Evolutionary conservation across 192 early-diverging fungal genomes (phyloP).

Genomic region (Linnemannia hyalina): DNA sequence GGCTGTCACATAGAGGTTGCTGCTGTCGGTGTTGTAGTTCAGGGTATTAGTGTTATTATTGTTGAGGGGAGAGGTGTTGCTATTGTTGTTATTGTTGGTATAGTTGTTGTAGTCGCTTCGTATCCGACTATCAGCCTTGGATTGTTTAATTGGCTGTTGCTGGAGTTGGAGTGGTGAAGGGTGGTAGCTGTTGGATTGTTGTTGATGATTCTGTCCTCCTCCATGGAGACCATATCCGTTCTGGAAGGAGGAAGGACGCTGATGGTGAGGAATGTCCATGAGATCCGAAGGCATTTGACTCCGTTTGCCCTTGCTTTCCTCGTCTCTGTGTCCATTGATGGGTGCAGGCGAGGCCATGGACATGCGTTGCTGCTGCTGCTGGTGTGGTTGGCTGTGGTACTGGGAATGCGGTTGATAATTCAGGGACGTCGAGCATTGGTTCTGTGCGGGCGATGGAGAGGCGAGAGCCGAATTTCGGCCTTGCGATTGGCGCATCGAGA

Average conservation of each 20-base stretch:
- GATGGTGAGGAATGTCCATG: conserved; percentile 2
- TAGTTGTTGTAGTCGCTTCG: conserved; percentile 5
- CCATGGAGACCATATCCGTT: conserved; percentile 4
- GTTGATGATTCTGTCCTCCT: neutral
- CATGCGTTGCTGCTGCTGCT: conserved; percentile 11
- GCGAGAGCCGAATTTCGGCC: conserved; percentile 14
- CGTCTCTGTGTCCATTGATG: conserved; percentile 16
- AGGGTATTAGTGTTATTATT: neutral
- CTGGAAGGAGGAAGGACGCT: neutral
- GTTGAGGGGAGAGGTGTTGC: neutral
- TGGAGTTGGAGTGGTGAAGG: conserved; percentile 16
- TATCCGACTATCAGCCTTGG: conserved; percentile 5
- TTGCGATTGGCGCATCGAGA: conserved; percentile 12
- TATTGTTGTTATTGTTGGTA: neutral
- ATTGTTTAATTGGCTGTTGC: conserved; percentile 3
- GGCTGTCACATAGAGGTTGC: neutral
- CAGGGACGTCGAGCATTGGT: neutral
- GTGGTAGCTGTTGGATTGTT: neutral
- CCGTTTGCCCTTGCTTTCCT: conserved; percentile 3
- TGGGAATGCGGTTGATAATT: neutral
- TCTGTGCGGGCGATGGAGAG: neutral
- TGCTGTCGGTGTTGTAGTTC: neutral
- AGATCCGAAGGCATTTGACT: neutral
- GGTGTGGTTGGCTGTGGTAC: neutral
- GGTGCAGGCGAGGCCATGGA: conserved; percentile 22